Evolutionary conservation across 192 early-diverging fungal species (phyloP).

Genomic region (Chytriomyces hyalinus): DNA sequence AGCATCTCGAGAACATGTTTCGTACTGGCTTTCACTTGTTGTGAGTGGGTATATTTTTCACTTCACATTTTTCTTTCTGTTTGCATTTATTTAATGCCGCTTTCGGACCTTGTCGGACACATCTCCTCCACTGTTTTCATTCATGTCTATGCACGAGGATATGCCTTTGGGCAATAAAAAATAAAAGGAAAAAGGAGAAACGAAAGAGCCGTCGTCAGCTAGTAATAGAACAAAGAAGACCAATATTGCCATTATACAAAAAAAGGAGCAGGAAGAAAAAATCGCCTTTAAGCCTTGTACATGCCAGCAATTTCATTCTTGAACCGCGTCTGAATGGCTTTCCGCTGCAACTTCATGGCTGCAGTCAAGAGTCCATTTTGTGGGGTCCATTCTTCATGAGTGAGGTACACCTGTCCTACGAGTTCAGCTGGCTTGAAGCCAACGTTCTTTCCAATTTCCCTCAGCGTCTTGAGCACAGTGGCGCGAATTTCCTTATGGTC

Average conservation of each 20-base stretch:
- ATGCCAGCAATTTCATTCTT: slow-evolving; percentile 62
- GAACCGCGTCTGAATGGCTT: slow-evolving; percentile 73
- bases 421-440: slow-evolving; percentile 77
- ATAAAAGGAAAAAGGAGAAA: slow-evolving; percentile 1
- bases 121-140: too few species aligned
- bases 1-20: too few species aligned
- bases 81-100: too few species aligned
- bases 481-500: slow-evolving; percentile 36
- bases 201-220: not conserved
- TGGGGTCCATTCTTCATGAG: slow-evolving; percentile 86
- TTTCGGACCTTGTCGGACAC: too few species aligned
- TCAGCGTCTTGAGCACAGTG: slow-evolving; percentile 61
- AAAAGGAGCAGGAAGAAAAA: not conserved
- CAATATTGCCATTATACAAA: not conserved
- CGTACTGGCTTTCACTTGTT: too few species aligned
- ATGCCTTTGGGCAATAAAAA: not conserved
- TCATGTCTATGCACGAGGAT: too few species aligned
- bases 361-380: slow-evolving; percentile 88
- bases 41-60: too few species aligned
- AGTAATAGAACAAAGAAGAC: not conserved
- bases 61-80: too few species aligned
- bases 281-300: slow-evolving; percentile 38
- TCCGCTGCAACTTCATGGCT: slow-evolving; percentile 92
- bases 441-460: slow-evolving; percentile 63
- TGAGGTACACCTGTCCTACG: slow-evolving; percentile 68